Evolutionary conservation across 1,139 yeast genomes (phyloP).

Genomic region (Lodderomyces beijingensis): DNA sequence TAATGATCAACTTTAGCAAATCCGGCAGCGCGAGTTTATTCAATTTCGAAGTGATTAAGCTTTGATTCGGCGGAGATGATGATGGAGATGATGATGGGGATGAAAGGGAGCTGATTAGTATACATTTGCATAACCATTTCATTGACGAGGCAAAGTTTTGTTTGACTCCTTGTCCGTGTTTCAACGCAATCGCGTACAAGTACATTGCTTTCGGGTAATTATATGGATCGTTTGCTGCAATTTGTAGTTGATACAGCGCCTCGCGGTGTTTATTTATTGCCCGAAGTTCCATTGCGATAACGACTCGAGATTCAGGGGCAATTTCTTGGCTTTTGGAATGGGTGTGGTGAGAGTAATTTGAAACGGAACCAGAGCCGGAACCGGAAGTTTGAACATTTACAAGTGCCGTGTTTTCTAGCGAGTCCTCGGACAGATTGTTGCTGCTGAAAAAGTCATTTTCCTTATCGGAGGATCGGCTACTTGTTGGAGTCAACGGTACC

Average conservation of each 20-base stretch:
- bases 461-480: background rate
- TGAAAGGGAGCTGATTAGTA: conserved; percentile 16
- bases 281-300: conserved; percentile 51
- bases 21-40: conserved; percentile 28
- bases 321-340: conserved; percentile 4
- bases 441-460: background rate
- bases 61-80: background rate
- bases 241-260: conserved; percentile 64
- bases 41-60: conserved; percentile 19
- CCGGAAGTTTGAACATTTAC: too few relatives aligned
- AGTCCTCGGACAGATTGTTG: too few relatives aligned
- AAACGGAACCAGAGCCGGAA: too few relatives aligned
- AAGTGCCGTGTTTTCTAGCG: too few relatives aligned
- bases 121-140: conserved; percentile 52
- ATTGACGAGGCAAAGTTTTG: conserved; percentile 55
- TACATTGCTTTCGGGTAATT: conserved; percentile 61
- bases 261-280: conserved; percentile 60
- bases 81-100: background rate
- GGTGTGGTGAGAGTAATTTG: background rate
- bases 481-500: background rate
- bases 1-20: conserved; percentile 25
- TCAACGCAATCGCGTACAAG: conserved; percentile 63
- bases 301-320: conserved; percentile 40
- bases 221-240: conserved; percentile 57
- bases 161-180: conserved; percentile 69